Base-by-base conservation (phyloP, 495 filamentous ascomycete species). In the Aspergillus carlsbadensis region DNA sequence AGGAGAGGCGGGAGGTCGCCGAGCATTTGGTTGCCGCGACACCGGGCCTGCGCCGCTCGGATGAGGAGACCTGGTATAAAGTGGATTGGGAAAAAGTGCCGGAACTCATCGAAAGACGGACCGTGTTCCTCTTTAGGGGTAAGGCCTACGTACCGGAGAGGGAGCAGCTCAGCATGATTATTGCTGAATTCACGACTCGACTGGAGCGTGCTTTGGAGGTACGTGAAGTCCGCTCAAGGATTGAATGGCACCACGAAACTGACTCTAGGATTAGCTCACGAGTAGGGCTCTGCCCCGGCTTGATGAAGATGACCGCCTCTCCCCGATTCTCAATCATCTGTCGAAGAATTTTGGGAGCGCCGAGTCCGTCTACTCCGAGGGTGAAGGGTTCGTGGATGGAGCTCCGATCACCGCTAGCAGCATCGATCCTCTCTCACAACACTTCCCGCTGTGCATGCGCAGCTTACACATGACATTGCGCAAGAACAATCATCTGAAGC, bases 361-460 rank as follows among this genome's bases (percentile, higher is more conserved):
- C 8, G 93, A 96, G 60, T 84, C 89, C 5, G 81, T 84, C 34
- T 94, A 91, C 74, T 78, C 82, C 21, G 80, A 81, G 54, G 67
- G 78, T 29, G 82, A 84, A 54, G 77, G 81, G 11, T 68, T 76
- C 55, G 75, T 82, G 5, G 71, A 81, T 14, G 88, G 89, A n/a
- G 80, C 84, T n/a, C 76, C 85, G 29, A 88, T 96, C 61, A 87
- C 84, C 11, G 91, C 91, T 7, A 79, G 82, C 35, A 88, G 85
- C 57, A 84, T 98, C 56, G 92, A 97, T 67, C 72, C 78, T n/a
- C 79, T 99, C 15, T 85, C 88, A 6, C 74, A 87, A 49, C 87
- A 96, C 66, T 98, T 97, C 81, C 95, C 95, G 0, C 78, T 93
- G 18, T 99, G 95, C 71, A 98, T 98, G 95, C 83, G 84, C 24